Evolutionary conservation across 352 stramenopile species (phyloP).

Genomic region (Phytophthora nicotianae): DNA sequence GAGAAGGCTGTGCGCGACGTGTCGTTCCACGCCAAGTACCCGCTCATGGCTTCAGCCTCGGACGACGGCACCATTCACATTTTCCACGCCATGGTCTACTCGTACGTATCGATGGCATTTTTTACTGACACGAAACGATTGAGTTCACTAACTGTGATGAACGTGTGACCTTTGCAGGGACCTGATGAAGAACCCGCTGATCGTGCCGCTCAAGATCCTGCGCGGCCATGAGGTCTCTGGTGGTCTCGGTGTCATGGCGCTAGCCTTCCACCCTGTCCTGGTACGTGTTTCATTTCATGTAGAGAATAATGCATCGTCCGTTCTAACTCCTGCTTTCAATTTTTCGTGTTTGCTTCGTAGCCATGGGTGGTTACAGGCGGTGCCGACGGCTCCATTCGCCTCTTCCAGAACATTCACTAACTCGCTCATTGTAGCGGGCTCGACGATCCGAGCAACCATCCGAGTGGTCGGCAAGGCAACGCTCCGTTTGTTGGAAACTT

Average conservation of each 20-base stretch:
- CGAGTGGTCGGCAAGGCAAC: neutral
- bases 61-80: conserved; percentile 99
- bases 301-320: neutral
- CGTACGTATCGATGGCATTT: conserved; percentile 59
- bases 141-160: neutral
- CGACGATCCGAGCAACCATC: conserved; percentile 16
- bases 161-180: conserved; percentile 68
- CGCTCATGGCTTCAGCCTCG: conserved; percentile 98
- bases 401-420: conserved; percentile 98
- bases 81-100: conserved; percentile 99
- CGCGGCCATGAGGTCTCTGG: conserved; percentile 93
- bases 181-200: conserved; percentile 98
- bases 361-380: conserved; percentile 95
- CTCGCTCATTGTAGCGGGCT: conserved; percentile 10
- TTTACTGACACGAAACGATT: conserved; percentile 23
- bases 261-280: conserved; percentile 98
- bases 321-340: conserved; percentile 16
- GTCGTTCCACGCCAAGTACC: conserved; percentile 95
- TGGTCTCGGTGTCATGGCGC: conserved; percentile 94
- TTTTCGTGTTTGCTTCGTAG: conserved; percentile 35
- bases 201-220: conserved; percentile 99
- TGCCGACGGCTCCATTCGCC: conserved; percentile 94
- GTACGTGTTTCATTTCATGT: conserved; percentile 49
- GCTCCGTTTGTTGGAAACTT: no score
- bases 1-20: conserved; percentile 96